Evolutionary conservation across 495 filamentous ascomycete species (phyloP).

Genomic region (Neurospora hispaniola): DNA sequence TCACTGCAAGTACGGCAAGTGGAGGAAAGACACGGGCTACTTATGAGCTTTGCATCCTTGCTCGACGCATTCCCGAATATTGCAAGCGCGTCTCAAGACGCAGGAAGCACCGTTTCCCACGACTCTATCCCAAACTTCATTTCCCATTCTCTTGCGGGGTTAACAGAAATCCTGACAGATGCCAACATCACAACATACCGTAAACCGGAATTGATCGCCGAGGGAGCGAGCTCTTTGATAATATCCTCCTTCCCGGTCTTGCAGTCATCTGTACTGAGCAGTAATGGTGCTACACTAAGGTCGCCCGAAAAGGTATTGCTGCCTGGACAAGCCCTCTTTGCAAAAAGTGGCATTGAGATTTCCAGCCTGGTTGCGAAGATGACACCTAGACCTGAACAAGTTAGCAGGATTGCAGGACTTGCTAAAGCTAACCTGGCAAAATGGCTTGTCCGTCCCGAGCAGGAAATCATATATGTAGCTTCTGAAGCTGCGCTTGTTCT

Average conservation of each 20-base stretch:
- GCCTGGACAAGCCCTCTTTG: constrained; percentile 11
- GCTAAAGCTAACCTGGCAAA: constrained; percentile 19
- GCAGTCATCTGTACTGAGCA: constrained; percentile 13
- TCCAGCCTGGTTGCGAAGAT: constrained; percentile 9
- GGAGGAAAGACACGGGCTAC: constrained; percentile 56
- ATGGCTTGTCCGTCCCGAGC: constrained; percentile 33
- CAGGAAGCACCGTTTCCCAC: background rate
- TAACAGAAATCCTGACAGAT: constrained; percentile 26
- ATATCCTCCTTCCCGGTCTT: constrained; percentile 31
- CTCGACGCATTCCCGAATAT: constrained; percentile 26
- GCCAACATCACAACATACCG: constrained; percentile 33
- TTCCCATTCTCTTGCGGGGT: background rate
- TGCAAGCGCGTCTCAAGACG: background rate
- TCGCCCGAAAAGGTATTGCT: constrained; percentile 2
- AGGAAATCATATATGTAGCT: constrained; percentile 30
- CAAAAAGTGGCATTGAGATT: constrained; percentile 8
- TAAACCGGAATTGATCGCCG: constrained; percentile 60
- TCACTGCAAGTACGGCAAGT: constrained; percentile 47
- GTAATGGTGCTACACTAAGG: background rate
- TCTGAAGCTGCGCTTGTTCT: constrained; percentile 33
- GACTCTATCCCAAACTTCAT: background rate
- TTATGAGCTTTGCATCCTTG: constrained; percentile 47
- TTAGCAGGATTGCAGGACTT: constrained; percentile 14
- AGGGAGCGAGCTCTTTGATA: constrained; percentile 50
- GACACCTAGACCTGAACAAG: background rate